Conservation (phyloP, 164 flowering plant genomes). For the Cinnamomum micranthum region DNA sequence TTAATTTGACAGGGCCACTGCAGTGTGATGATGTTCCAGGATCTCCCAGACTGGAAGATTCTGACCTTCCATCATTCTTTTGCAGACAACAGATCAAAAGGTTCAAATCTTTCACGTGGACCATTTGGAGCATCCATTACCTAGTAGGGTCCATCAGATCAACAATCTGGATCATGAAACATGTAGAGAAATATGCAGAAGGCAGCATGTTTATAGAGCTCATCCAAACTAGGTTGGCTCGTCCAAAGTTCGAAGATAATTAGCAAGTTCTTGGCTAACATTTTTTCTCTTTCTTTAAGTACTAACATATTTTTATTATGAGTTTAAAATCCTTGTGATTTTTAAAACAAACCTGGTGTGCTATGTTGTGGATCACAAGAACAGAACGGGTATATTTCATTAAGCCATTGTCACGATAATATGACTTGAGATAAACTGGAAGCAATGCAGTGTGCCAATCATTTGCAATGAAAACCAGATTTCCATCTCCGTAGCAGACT, state of each 20-base stretch:
- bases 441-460: slow-evolving; percentile 98
- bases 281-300: too few relatives aligned
- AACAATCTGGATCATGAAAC: not conserved
- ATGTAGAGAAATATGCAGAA: not conserved
- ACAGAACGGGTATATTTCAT: slow-evolving; percentile 80
- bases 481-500: slow-evolving; percentile 95
- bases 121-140: not conserved
- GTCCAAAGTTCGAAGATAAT: not conserved
- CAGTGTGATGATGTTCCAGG: too few relatives aligned
- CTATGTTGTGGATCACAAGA: slow-evolving; percentile 93
- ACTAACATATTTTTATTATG: too few relatives aligned
- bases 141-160: not conserved
- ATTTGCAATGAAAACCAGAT: slow-evolving; percentile 91
- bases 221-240: not conserved
- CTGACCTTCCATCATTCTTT: not conserved
- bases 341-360: slow-evolving; percentile 78
- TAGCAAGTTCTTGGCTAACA: not conserved
- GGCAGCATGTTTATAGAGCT: not conserved
- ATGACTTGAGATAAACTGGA: slow-evolving; percentile 90
- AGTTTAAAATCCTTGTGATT: not conserved
- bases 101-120: not conserved
- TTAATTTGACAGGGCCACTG: too few relatives aligned
- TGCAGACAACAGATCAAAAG: not conserved
- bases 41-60: not conserved
- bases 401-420: slow-evolving; percentile 84